Conservation (phyloP, 2,329 filamentous ascomycete species). For the Claviceps monticola region DNA sequence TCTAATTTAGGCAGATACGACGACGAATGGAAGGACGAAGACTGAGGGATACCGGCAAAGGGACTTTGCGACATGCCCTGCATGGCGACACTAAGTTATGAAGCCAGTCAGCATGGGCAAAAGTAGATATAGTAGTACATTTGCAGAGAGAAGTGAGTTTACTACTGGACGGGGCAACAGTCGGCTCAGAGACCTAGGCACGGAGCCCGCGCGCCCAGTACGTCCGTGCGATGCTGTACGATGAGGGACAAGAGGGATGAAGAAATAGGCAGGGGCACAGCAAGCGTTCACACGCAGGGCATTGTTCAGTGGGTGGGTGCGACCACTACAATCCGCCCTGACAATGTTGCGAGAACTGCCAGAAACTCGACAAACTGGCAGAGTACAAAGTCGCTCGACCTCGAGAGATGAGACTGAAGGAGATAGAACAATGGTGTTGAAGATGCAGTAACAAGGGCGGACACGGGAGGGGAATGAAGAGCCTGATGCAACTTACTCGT, state of each 20-base stretch:
- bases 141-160: no score
- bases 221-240: background rate
- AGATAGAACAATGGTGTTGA: no score
- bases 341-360: background rate
- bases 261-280: background rate
- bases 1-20: slow-evolving; percentile 95
- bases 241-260: background rate
- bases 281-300: background rate
- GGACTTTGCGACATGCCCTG: slow-evolving; percentile 83
- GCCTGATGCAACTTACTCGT: slow-evolving; percentile 60
- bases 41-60: slow-evolving; percentile 48
- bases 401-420: slow-evolving; percentile 5
- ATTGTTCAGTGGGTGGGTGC: background rate
- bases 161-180: no score
- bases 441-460: background rate
- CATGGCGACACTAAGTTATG: slow-evolving; percentile 66
- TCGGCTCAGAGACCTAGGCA: background rate
- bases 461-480: background rate
- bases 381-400: slow-evolving; percentile 7
- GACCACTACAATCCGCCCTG: background rate
- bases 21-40: slow-evolving; percentile 91
- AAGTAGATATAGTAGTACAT: background rate
- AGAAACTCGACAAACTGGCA: background rate
- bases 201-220: background rate
- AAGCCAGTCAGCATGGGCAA: background rate